Evolutionary conservation across 2,329 filamentous ascomycete genomes (phyloP), one percentile per base, ranked within the genome.

Genomic region (Microsporum audouinii): DNA sequence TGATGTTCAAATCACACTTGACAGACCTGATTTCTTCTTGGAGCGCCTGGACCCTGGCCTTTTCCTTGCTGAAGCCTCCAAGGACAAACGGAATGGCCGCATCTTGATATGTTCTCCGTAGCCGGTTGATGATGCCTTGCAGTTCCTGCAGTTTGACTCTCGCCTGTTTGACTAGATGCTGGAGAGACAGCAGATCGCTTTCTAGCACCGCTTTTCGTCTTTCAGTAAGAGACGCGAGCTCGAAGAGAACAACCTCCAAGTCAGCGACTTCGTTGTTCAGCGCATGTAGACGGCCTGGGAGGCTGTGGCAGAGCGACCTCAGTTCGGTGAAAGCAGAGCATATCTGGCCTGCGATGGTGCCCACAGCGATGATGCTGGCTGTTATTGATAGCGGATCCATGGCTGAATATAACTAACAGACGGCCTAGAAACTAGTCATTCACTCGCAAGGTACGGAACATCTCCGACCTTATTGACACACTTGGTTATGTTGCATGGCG

Each of bases 221-320:
- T 57, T 57, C 36, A 8, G 33, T 57, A 23, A 38, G 53, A 3
- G 53, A 57, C 12, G 53, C 33, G 12, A 57, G 36, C 36, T 57
- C 53, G n/a, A 27, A 61, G 14, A 71, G 64, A 29, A 72, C 69
- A 2, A 71, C 58, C 59, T 70, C 66, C 31, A 72, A 63, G 60
- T 72, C 69, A 8, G 60, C 58, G 60, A 70, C 68, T 61, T 73
- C 70, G 58, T 72, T 72, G 38, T 68, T 67, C 45, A 72, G 60
- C 2, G 71, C 70, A 60, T 71, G 66, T 5, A 69, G 55, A 23
- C 70, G 66, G 1, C 69, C 70, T 2, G 70, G 70, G 27, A 72
- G 58, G 7, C 57, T 64, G 33, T 65, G 65, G 63, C 66, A 68
- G 5, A 68, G 47, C 5, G 64, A 65, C 10, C 70, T 67, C 41